Percentiles rank a stretch among this genome's conserved stretches.
Conservation (phyloP, 139 green algal species). For the Chlamydomonas sp. region DNA sequence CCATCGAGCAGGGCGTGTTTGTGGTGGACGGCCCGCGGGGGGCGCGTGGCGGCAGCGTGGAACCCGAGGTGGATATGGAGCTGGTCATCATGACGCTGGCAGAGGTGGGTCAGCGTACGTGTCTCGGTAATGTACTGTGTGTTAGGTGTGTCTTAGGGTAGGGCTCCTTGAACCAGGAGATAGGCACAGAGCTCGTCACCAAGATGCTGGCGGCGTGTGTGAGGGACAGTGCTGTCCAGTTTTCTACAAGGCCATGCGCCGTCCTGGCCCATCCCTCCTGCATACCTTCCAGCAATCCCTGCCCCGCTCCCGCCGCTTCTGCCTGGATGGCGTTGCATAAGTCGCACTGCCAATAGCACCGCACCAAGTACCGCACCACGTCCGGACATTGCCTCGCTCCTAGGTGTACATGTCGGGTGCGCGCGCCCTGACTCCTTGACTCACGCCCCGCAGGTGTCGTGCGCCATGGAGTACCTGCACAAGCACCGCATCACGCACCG, state of each 20-base stretch:
- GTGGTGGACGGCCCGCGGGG: constrained; percentile 27
- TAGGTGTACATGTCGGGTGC: too few relatives aligned
- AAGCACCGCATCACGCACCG: constrained; percentile 69
- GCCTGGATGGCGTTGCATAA: too few relatives aligned
- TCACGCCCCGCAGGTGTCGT: constrained; percentile 35
- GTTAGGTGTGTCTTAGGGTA: not conserved
- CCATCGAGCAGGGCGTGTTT: constrained; percentile 60
- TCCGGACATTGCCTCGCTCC: too few relatives aligned
- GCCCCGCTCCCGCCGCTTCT: too few relatives aligned
- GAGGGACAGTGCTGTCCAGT: too few relatives aligned
- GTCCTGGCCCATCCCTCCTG: too few relatives aligned
- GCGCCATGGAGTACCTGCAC: constrained; percentile 79
- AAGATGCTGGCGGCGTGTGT: too few relatives aligned
- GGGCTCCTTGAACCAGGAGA: not conserved
- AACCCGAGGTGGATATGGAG: constrained; percentile 51
- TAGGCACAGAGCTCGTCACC: too few relatives aligned
- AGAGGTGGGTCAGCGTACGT: constrained; percentile 36
- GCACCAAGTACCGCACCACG: too few relatives aligned
- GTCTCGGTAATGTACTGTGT: not conserved
- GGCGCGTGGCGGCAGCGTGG: not conserved
- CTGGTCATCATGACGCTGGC: constrained; percentile 58
- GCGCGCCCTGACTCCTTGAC: not conserved
- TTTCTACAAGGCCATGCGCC: too few relatives aligned
- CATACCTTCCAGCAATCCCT: too few relatives aligned
- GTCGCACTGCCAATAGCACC: too few relatives aligned